Conservation (phyloP, 2,329 filamentous ascomycete genomes). For the Talaromyces albobiverticillius region DNA sequence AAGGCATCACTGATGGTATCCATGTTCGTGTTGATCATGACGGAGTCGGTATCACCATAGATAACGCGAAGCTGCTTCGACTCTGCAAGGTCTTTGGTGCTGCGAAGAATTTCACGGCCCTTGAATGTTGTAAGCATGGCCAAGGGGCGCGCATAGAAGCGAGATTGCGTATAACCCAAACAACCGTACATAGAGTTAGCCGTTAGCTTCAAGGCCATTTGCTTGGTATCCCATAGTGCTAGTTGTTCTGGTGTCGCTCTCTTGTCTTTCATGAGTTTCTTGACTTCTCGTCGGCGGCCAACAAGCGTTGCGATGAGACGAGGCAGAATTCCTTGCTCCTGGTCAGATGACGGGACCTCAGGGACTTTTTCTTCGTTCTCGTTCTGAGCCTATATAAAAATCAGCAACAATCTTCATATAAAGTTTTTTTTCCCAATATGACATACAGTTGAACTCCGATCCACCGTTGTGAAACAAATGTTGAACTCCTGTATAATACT, state of each 20-base stretch:
- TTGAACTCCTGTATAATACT: conserved; percentile 99
- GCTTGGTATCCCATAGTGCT: conserved; percentile 96
- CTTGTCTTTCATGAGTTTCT: conserved; percentile 95
- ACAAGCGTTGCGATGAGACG: conserved; percentile 90
- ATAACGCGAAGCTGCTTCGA: conserved; percentile 89
- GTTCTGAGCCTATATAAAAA: conserved; percentile 43
- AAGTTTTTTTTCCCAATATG: neutral
- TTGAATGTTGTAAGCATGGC: conserved; percentile 97
- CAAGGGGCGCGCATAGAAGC: conserved; percentile 92
- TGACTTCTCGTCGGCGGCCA: conserved; percentile 83
- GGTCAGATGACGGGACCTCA: conserved; percentile 70
- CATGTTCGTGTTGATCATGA: conserved; percentile 99
- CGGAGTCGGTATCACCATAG: conserved; percentile 97
- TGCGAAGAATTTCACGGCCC: conserved; percentile 92
- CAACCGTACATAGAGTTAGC: conserved; percentile 99
- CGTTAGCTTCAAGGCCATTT: conserved; percentile 92
- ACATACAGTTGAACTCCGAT: conserved; percentile 68
- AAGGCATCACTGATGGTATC: conserved; percentile 88
- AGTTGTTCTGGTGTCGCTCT: conserved; percentile 80
- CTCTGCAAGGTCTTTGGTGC: conserved; percentile 94
- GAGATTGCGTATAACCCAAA: conserved; percentile 92
- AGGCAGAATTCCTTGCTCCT: conserved; percentile 81
- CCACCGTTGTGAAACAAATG: conserved; percentile 98
- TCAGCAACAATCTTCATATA: conserved; percentile 14
- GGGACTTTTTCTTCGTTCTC: conserved; percentile 86